These are phyloP conservation scores for Alternaria viburni DNA, from an alignment of 2,329 filamentous ascomycete genomes.

Conservation along the genomic window DNA sequence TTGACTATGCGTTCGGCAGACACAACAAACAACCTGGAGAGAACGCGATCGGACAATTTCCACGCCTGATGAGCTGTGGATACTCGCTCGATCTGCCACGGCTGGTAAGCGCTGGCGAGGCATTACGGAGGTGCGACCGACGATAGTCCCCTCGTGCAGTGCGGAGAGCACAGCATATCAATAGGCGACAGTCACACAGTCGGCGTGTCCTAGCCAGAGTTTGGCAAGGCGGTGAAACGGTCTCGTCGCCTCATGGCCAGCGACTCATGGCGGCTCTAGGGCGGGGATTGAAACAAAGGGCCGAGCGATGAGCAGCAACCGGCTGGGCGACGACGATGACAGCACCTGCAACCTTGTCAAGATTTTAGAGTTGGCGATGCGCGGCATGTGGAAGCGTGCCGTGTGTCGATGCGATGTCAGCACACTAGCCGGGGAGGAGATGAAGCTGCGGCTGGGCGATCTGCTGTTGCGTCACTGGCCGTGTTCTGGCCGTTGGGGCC, in stretches of 20 bases:
- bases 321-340: conserved; percentile 1
- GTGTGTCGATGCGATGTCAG: conserved; percentile 7
- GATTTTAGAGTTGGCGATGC: conserved; percentile 4
- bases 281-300: conserved; percentile 23
- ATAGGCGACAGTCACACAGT: conserved; percentile 32
- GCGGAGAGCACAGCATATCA: conserved; percentile 27
- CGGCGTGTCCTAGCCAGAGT: conserved; percentile 28
- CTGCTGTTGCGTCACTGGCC: conserved; percentile 13
- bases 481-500: conserved; percentile 12
- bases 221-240: conserved; percentile 31
- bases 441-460: conserved; percentile 5
- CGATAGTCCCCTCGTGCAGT: conserved; percentile 30
- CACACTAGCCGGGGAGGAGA: conserved; percentile 12
- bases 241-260: conserved; percentile 15
- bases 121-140: conserved; percentile 22
- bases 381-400: conserved; percentile 6
- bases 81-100: background rate
- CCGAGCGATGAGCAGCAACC: conserved; percentile 2
- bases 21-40: conserved; percentile 31
- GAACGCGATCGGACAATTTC: background rate
- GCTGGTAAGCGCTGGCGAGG: conserved; percentile 7
- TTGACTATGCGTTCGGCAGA: conserved; percentile 27
- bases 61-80: conserved; percentile 4
- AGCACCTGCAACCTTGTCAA: background rate
- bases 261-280: conserved; percentile 28